Base-by-base conservation (phyloP, 192 early-diverging fungal genomes). In the Umbelopsis vinacea region DNA sequence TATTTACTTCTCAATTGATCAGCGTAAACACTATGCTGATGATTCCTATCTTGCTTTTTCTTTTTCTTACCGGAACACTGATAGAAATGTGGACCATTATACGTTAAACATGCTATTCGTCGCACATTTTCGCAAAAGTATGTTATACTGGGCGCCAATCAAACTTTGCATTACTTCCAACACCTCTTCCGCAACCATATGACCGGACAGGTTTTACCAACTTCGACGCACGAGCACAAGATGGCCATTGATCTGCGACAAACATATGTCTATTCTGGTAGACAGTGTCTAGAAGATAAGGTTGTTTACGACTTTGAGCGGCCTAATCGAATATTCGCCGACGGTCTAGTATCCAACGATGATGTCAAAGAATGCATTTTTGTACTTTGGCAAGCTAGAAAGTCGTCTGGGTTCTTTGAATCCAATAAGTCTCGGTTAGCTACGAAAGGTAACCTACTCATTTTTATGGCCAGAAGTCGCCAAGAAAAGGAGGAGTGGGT, bases 401-500 rank as follows among this genome's bases (percentile, higher is more conserved):
- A 66, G 52, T 7, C 48, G 12, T 12, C 26, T 66, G 19, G 53
- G 35, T 17, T 54, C 22, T 29, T 79, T 71, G 26, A 60, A 40
- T 23, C 24, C 63, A 47, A 53, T 22, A 53, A 55, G 47, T 21
- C 48, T 21, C 29, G 67, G 9, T 40, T 74, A 15, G 71, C 66
- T 45, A 11, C 77, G 0, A 67, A 48, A 17, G 77, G 77, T 0
- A 37, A 55, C 5, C n/a, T 35, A 0, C 68, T 63, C 52, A 29
- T 29, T 0, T 79, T 79, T 35, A 50, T 74, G 19, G 73, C 72
- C 5, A 26, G 40, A 33, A 79, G 70, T 63, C 48, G 67, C 52
- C 46, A 74, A 33, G 68, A 71, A 38, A 79, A 74, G 47, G 77
- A 79, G 35, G 73, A 74, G 29, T 79, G 77, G 77, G 77, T 79